Evolutionary conservation across 805 yeast genomes (phyloP).

Genomic region (Kluyveromyces lactis): DNA sequence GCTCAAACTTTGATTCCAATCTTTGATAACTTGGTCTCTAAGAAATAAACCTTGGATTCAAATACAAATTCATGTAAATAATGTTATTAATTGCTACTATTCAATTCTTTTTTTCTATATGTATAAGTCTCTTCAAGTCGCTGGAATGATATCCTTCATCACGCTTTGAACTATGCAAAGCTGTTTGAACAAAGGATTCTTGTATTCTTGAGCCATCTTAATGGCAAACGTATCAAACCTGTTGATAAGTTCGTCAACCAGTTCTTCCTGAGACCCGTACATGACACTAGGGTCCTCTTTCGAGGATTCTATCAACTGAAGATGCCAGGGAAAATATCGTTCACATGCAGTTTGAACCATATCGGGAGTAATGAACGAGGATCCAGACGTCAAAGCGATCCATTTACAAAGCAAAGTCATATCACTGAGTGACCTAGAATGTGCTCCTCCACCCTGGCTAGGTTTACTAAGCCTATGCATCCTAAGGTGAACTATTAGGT

Average conservation of each 20-base stretch:
- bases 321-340: conserved; percentile 43
- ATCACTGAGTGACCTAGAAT: conserved; percentile 40
- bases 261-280: conserved; percentile 23
- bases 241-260: conserved; percentile 20
- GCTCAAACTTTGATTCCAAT: conserved; percentile 97
- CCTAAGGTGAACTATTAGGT: conserved; percentile 46
- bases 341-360: conserved; percentile 41
- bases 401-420: conserved; percentile 33
- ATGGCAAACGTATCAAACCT: conserved; percentile 15
- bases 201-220: conserved; percentile 11
- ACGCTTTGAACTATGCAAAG: conserved; percentile 46
- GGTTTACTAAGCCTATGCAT: conserved; percentile 44
- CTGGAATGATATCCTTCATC: conserved; percentile 43
- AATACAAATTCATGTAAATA: no score
- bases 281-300: conserved; percentile 25
- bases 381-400: conserved; percentile 33
- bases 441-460: conserved; percentile 39
- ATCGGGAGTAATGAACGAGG: conserved; percentile 42
- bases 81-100: no score
- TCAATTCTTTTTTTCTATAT: no score
- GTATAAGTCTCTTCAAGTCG: conserved; percentile 27
- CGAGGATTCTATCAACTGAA: conserved; percentile 37
- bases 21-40: conserved; percentile 53
- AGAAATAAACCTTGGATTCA: background rate
- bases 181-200: conserved; percentile 26